phyloP scores from a whole-genome alignment of 306 rosid genomes.

The Dalbergia oliveri region DNA sequence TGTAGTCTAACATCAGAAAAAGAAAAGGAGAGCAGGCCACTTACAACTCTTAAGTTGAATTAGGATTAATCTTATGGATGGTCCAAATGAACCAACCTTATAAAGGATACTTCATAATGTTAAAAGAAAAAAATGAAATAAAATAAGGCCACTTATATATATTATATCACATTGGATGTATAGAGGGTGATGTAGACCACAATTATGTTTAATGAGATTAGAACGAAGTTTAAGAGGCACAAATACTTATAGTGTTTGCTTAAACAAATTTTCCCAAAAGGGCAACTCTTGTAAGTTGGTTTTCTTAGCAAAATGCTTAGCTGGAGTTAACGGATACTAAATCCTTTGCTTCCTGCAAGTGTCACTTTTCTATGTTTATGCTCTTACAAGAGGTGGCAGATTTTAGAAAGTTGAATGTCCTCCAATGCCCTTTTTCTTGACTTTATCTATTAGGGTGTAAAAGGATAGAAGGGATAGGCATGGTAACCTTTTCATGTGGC shows the following conservation, averaged over 20 bases:
- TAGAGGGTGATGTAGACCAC: not conserved
- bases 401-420: not conserved
- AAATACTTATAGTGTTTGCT: too few species aligned
- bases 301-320: not conserved
- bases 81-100: too few species aligned
- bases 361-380: not conserved
- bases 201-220: not conserved
- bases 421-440: not conserved
- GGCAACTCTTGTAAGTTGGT: not conserved
- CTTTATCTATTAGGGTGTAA: not conserved
- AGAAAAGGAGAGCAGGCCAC: not conserved
- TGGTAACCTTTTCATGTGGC: not conserved
- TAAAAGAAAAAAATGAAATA: too few species aligned
- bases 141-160: too few species aligned
- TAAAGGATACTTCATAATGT: too few species aligned
- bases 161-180: too few species aligned
- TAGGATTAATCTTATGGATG: too few species aligned
- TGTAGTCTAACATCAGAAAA: too few species aligned
- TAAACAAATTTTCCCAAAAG: too few species aligned
- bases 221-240: too few species aligned
- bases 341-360: not conserved
- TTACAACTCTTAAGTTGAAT: too few species aligned
- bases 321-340: not conserved
- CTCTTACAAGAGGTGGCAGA: not conserved
- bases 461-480: not conserved